Percentiles rank a stretch among this genome's conserved stretches.
These are phyloP conservation scores for Trichoderma arundinaceum DNA, from an alignment of 2,329 filamentous ascomycete species.

Conservation along the genomic window DNA sequence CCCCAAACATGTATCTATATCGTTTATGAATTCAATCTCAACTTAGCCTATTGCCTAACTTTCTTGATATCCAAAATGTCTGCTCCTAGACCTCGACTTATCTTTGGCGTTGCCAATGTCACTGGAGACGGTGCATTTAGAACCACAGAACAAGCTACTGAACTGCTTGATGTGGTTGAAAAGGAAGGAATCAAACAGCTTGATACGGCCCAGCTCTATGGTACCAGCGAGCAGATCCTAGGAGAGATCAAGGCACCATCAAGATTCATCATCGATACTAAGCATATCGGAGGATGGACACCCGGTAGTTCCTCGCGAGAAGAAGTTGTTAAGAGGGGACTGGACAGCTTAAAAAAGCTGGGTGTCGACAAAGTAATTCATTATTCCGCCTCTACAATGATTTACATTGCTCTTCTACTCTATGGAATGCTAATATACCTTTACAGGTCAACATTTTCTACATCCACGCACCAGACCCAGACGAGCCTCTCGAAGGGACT, in stretches of 20 bases:
- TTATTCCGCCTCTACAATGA: too few species aligned
- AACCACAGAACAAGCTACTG: background rate
- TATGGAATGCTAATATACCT: background rate
- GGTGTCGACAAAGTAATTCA: constrained; percentile 9
- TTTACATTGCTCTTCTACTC: too few species aligned
- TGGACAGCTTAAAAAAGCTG: constrained; percentile 8
- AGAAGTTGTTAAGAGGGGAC: background rate
- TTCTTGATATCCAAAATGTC: background rate
- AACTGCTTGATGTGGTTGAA: constrained; percentile 13
- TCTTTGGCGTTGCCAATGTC: constrained; percentile 14
- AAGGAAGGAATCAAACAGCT: constrained; percentile 12
- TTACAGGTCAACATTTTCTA: constrained; percentile 26
- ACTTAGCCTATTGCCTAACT: too few species aligned
- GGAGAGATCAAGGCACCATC: background rate
- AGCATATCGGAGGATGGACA: constrained; percentile 12
- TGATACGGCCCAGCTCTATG: constrained; percentile 27
- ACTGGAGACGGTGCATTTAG: background rate
- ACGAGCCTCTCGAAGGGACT: background rate
- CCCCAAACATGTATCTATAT: too few species aligned
- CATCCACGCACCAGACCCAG: constrained; percentile 13
- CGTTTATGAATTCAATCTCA: too few species aligned
- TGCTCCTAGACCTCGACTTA: background rate
- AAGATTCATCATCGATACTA: constrained; percentile 21
- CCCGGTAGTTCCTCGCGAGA: background rate
- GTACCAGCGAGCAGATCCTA: background rate